These are phyloP conservation scores for Daldinia caldariorum DNA, from an alignment of 495 filamentous ascomycete species.

Conservation along the genomic window DNA sequence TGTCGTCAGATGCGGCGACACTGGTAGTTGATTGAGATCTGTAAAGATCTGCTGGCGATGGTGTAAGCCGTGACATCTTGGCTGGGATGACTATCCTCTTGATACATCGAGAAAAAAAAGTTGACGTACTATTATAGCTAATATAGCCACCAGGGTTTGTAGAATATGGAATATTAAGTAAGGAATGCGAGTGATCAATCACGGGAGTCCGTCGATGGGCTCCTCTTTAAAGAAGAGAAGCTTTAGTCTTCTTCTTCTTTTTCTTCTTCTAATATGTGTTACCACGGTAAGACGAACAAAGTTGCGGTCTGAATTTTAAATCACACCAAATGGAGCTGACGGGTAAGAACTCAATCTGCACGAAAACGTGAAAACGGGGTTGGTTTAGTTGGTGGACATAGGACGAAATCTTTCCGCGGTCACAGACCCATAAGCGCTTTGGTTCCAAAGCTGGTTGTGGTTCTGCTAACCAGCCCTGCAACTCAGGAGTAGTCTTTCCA, in stretches of 20 bases:
- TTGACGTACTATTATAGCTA: neutral
- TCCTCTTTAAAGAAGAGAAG: slow-evolving; percentile 7
- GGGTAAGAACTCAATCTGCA: slow-evolving; percentile 36
- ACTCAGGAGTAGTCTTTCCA: slow-evolving; percentile 16
- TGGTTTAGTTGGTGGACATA: slow-evolving; percentile 35
- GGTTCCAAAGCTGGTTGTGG: slow-evolving; percentile 21
- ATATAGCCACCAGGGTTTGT: neutral
- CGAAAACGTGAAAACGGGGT: slow-evolving; percentile 16
- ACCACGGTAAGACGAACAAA: slow-evolving; percentile 37
- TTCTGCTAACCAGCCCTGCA: neutral
- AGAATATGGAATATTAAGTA: slow-evolving; percentile 6
- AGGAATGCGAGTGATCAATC: neutral
- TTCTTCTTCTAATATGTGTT: slow-evolving; percentile 16
- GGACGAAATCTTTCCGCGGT: slow-evolving; percentile 16
- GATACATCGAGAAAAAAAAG: slow-evolving; percentile 22
- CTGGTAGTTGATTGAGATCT: slow-evolving; percentile 55
- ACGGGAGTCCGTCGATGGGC: slow-evolving; percentile 3
- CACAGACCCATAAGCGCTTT: slow-evolving; percentile 20
- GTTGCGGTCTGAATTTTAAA: slow-evolving; percentile 42
- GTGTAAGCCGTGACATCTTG: slow-evolving; percentile 49
- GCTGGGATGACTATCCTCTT: slow-evolving; percentile 16
- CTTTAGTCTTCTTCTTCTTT: neutral
- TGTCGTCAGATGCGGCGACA: slow-evolving; percentile 51
- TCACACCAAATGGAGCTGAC: slow-evolving; percentile 33
- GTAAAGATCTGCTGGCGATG: slow-evolving; percentile 41